Conservation (phyloP, 2,329 filamentous ascomycete genomes). For the Fusarium nematophilum region DNA sequence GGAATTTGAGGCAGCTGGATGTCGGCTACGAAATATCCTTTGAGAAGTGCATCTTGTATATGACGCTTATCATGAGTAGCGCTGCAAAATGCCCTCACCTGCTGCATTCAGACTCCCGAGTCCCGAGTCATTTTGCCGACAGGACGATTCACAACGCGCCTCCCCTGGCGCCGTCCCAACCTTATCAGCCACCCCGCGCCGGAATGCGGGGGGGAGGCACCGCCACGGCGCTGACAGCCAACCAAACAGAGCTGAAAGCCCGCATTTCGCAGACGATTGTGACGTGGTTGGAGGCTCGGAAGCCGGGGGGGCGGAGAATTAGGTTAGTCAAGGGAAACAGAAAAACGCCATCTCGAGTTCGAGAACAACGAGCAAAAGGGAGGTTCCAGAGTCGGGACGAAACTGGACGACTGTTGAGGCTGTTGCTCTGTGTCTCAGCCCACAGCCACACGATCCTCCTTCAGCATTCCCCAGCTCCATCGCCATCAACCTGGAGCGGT, state of each 20-base stretch:
- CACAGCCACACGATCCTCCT: conserved; percentile 2
- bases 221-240: conserved; percentile 18
- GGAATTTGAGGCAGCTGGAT: not conserved
- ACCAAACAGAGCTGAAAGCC: conserved; percentile 14
- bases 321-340: conserved; percentile 14
- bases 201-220: conserved; percentile 22
- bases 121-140: conserved; percentile 14
- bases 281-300: conserved; percentile 20
- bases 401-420: not conserved
- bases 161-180: conserved; percentile 32
- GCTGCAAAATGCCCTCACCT: not conserved
- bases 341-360: not conserved
- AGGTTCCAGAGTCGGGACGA: not conserved
- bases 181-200: conserved; percentile 41
- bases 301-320: conserved; percentile 7
- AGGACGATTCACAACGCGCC: not conserved
- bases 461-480: too few species aligned
- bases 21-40: too few species aligned
- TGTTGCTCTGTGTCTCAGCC: not conserved
- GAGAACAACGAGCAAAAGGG: not conserved
- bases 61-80: not conserved
- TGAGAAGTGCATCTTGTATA: not conserved
- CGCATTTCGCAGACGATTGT: conserved; percentile 17
- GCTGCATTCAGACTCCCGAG: not conserved
- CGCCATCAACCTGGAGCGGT: conserved; percentile 8